Evolutionary conservation across 2,329 filamentous ascomycete genomes (phyloP), one percentile per base, ranked within the genome.

Genomic region (Mariannaea elegans): DNA sequence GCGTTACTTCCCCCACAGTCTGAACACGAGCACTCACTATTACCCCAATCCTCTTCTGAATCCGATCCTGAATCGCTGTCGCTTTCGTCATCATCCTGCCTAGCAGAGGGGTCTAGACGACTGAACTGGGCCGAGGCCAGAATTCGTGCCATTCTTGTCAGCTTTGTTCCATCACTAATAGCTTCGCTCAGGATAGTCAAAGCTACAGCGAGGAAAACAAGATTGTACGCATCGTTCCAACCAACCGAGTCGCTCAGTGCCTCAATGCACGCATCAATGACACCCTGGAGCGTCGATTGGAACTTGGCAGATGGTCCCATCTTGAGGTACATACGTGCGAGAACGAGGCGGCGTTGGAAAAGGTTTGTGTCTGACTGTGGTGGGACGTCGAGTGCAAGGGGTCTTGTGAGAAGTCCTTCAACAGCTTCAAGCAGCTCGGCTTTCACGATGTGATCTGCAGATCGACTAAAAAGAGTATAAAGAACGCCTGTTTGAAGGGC

Each of bases 81-180:
- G 13, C 23, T 18, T 27, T 27, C 24, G 13, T 42, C 14, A 7
- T 58, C 56, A 4, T 59, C 60, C 1, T 48, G 18, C 4, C 48
- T 39, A 3, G 44, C 7, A 3, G 24, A 27, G 3, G 42, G 57
- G 16, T 64, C 60, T 1, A 74, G 39, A 1, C 53, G 56, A 7
- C 61, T 72, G 39, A 73, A 73, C 16, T 63, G 48, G 3, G 70
- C 70, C 1, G 71, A 73, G 0, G 61, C 36, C 2, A 72, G 56
- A 16, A 74, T 70, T 1, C 61, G 57, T 0, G 70, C 65, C 42
- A 62, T 50, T 12, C 55, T 47, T 3, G 46, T 23, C 2, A 73
- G 55, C 16, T 61, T 59, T 3, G 65, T 50, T 0, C 59, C 59
- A 0, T 62, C 51, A 6, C 49, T 55, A 6, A 64, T 12, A 2